phyloP scores from a whole-genome alignment of 192 early-diverging fungal genomes.

The Jimgerdemannia flammicorona region DNA sequence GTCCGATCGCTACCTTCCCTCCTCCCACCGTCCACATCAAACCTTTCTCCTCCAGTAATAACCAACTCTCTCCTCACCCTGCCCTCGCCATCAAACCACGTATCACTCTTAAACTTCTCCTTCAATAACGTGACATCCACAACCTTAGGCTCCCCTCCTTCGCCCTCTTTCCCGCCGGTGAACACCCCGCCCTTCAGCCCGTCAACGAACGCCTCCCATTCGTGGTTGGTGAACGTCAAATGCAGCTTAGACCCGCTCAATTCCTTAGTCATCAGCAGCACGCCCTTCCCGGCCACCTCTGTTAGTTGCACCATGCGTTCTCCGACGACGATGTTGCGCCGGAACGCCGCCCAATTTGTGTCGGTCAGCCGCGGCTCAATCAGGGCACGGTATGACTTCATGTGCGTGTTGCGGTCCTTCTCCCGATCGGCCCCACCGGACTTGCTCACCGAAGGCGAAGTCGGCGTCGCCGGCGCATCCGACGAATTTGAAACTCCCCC shows the following conservation, averaged over 20 bases:
- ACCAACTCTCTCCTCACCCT: neutral
- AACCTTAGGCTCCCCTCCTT: neutral
- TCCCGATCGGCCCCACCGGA: conserved; percentile 14
- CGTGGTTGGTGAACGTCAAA: conserved; percentile 31
- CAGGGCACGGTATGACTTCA: conserved; percentile 30
- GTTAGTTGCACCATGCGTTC: conserved; percentile 32
- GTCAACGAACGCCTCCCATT: conserved; percentile 34
- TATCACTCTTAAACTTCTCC: neutral
- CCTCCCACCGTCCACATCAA: neutral
- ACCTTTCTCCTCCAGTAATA: neutral
- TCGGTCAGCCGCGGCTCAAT: conserved; percentile 24
- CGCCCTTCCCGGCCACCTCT: conserved; percentile 33
- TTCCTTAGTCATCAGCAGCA: conserved; percentile 43
- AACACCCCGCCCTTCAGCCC: conserved; percentile 9
- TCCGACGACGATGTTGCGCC: conserved; percentile 34
- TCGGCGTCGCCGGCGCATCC: neutral
- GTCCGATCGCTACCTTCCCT: neutral
- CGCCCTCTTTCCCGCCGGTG: neutral
- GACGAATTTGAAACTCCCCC: neutral
- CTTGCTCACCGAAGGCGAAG: neutral
- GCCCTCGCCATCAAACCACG: neutral
- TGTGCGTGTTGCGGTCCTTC: conserved; percentile 25
- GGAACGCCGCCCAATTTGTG: conserved; percentile 33
- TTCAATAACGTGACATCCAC: neutral
- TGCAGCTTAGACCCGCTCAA: conserved; percentile 38